Conservation (phyloP, 1,284 basidiomycete species). For the Cryptococcus sp. region DNA sequence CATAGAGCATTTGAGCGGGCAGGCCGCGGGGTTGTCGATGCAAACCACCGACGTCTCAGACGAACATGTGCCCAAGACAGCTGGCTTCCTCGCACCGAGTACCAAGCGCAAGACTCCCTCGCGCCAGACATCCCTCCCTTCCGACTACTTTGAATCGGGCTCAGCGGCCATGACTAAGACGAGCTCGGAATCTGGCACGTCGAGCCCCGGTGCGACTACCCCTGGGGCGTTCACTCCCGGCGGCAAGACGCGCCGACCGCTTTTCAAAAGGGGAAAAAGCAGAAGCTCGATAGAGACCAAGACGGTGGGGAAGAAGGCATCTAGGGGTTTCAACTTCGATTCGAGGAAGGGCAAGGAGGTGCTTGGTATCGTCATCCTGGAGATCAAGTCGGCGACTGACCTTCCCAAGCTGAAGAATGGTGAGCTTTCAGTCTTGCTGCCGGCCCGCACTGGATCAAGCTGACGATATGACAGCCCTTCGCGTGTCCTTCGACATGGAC, state of each 20-base stretch:
- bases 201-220: conserved; percentile 17
- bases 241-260: conserved; percentile 18
- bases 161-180: conserved; percentile 5
- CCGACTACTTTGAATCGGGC: conserved; percentile 20
- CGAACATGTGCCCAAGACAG: conserved; percentile 12
- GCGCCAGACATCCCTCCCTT: conserved; percentile 15
- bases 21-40: conserved; percentile 10
- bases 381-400: conserved; percentile 68
- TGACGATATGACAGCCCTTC: conserved; percentile 31
- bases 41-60: conserved; percentile 4
- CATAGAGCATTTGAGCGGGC: conserved; percentile 9
- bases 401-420: conserved; percentile 83
- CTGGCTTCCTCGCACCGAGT: conserved; percentile 18
- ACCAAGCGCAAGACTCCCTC: conserved; percentile 11
- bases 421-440: conserved; percentile 46
- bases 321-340: conserved; percentile 62
- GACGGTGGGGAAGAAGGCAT: conserved; percentile 15
- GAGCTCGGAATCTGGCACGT: conserved; percentile 6
- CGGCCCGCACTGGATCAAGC: not conserved
- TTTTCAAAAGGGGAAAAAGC: conserved; percentile 26
- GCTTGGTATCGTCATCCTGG: conserved; percentile 87
- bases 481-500: conserved; percentile 73
- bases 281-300: conserved; percentile 7
- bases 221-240: conserved; percentile 32
- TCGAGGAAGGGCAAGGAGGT: conserved; percentile 65